Evolutionary conservation across 495 filamentous ascomycete genomes (phyloP), one percentile per base, ranked within the genome.

Genomic region (Xylaria venustula): DNA sequence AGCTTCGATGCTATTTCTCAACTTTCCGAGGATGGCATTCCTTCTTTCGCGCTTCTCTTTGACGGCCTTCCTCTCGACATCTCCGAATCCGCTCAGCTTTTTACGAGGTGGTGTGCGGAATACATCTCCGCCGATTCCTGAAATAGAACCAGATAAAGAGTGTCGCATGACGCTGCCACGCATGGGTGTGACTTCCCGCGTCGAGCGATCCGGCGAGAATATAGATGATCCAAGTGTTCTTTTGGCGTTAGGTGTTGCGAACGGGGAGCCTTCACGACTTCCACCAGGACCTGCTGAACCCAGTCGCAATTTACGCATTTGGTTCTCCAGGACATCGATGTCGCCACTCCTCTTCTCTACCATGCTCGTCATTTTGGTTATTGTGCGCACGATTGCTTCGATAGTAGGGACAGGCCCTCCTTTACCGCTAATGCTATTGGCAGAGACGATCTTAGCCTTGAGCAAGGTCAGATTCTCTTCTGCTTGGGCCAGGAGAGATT

Each of bases 341-440:
- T 98, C 94, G 46, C 85, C 87, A 71, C 88, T 91, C 69, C 87
- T 89, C 73, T 87, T 87, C 77, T 97, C 90, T 0, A 88, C 88
- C 90, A 97, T 96, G 60, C 76, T 85, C 53, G 92, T 98, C 85
- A 99, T 90, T 56, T 94, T 97, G 53, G 78, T 78, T 62, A 99
- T 96, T 6, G 95, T 98, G 50, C 88, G 89, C 44, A 90, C 85
- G 19, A 98, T 91, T 7, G 91, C 91, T 63, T 97, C 95, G 1
- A 97, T 88, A 0, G 93, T 97, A 2, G 94, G 95, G 57, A 61
- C 69, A n/a, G 70, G 75, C 19, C 76, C 74, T 6, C 74, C 71
- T 42, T 73, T 76, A 37, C 78, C 74, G 14, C 68, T 73, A 20
- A 77, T 77, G 30, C 75, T 73, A 9, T 73, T 71, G 1, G 80